Conservation (phyloP, 1,284 basidiomycete species). For the Melampsora larici-populina region DNA sequence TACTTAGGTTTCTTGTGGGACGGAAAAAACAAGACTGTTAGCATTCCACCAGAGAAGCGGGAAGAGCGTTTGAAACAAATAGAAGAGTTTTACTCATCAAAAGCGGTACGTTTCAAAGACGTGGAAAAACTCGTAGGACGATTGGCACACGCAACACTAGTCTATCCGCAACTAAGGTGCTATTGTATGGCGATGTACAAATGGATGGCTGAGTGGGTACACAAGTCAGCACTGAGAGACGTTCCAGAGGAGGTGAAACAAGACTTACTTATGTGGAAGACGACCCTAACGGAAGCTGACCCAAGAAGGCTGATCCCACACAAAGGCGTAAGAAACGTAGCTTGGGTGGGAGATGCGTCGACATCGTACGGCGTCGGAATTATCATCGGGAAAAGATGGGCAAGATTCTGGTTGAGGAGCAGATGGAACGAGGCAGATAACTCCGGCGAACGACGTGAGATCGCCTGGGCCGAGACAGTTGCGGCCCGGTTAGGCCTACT, state of each 20-base stretch:
- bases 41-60: not conserved
- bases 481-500: too few species aligned
- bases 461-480: conserved; percentile 11
- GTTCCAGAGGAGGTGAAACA: not conserved
- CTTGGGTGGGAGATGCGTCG: conserved; percentile 6
- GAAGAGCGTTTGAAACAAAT: not conserved
- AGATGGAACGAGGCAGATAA: too few species aligned
- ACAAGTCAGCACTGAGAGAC: not conserved
- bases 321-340: not conserved
- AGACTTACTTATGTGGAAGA: not conserved
- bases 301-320: conserved; percentile 3
- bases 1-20: not conserved
- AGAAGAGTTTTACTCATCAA: not conserved
- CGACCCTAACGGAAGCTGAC: not conserved
- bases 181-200: not conserved
- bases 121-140: not conserved
- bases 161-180: conserved; percentile 2
- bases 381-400: not conserved
- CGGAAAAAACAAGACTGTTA: not conserved
- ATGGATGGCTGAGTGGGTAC: not conserved
- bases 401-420: not conserved
- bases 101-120: not conserved
- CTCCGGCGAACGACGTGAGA: not conserved
- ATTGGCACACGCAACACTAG: not conserved
- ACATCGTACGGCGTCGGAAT: conserved; percentile 1